Conservation (phyloP, 345 rosid species). For the Raphanus raphanistrum region DNA sequence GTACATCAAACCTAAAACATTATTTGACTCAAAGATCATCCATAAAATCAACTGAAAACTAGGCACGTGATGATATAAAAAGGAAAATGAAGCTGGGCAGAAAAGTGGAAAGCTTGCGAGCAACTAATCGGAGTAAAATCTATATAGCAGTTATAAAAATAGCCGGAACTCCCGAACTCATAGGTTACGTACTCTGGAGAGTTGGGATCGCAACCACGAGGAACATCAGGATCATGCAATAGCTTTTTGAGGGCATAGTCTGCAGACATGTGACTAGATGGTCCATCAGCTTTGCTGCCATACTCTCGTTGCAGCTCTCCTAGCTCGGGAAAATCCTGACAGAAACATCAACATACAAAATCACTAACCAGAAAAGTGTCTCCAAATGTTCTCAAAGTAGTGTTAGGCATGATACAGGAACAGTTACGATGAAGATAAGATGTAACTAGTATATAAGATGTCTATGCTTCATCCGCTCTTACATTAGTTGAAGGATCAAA, state of each 20-base stretch:
- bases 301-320: conserved; percentile 77
- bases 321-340: conserved; percentile 63
- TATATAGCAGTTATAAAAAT: background rate
- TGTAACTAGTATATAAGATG: background rate
- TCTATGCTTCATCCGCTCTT: background rate
- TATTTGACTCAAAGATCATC: conserved; percentile 19
- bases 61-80: conserved; percentile 6
- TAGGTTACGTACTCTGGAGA: conserved; percentile 68
- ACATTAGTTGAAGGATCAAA: background rate
- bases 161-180: background rate
- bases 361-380: conserved; percentile 5
- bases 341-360: conserved; percentile 23
- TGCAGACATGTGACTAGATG: conserved; percentile 44
- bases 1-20: conserved; percentile 74
- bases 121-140: conserved; percentile 7
- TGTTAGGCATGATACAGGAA: conserved; percentile 7
- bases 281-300: conserved; percentile 50
- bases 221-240: conserved; percentile 81
- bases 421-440: conserved; percentile 15
- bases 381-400: background rate
- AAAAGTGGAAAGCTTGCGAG: conserved; percentile 17
- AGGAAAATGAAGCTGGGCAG: background rate
- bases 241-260: conserved; percentile 55
- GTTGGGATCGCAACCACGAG: conserved; percentile 66
- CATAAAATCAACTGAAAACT: conserved; percentile 26